A percentile compares a stretch with the other conserved stretches of the same genome.
Evolutionary conservation across 2,329 filamentous ascomycete genomes (phyloP).

Genomic region (Aspergillus chevalieri): DNA sequence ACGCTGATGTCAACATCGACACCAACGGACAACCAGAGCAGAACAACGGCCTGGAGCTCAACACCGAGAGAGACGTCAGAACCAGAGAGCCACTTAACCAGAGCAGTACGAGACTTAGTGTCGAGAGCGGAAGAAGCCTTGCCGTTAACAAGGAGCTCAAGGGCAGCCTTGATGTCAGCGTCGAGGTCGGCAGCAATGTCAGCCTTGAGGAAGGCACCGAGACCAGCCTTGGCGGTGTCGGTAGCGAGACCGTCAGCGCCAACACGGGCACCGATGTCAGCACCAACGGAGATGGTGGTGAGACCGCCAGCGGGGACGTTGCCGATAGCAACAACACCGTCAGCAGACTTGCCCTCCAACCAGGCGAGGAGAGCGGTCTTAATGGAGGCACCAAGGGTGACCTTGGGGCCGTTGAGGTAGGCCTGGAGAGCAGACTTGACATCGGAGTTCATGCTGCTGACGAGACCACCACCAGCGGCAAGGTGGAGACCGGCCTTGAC

Average conservation of each 20-base stretch:
- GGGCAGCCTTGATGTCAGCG: constrained; percentile 21
- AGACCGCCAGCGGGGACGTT: constrained; percentile 23
- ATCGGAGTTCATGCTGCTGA: constrained; percentile 24
- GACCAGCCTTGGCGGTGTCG: constrained; percentile 21
- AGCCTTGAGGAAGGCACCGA: constrained; percentile 29
- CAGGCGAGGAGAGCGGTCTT: constrained; percentile 27
- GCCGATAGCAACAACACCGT: constrained; percentile 23
- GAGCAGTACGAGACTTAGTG: constrained; percentile 23
- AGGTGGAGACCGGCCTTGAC: constrained; percentile 29
- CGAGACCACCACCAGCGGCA: constrained; percentile 29
- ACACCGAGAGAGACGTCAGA: constrained; percentile 27
- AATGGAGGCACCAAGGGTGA: constrained; percentile 22
- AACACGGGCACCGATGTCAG: constrained; percentile 24
- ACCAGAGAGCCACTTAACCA: constrained; percentile 28
- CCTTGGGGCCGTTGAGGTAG: constrained; percentile 23
- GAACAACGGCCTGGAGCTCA: constrained; percentile 31
- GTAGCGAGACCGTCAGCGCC: constrained; percentile 24
- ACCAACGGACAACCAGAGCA: constrained; percentile 32
- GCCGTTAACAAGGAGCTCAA: constrained; percentile 25
- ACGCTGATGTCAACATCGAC: constrained; percentile 22
- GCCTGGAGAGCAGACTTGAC: constrained; percentile 25
- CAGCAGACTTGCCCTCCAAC: constrained; percentile 23
- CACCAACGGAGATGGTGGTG: constrained; percentile 27
- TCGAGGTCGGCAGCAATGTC: constrained; percentile 21
- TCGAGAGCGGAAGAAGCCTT: constrained; percentile 21